Conservation (phyloP, 1,139 yeast genomes). For the Lodderomyces elongisporus region DNA sequence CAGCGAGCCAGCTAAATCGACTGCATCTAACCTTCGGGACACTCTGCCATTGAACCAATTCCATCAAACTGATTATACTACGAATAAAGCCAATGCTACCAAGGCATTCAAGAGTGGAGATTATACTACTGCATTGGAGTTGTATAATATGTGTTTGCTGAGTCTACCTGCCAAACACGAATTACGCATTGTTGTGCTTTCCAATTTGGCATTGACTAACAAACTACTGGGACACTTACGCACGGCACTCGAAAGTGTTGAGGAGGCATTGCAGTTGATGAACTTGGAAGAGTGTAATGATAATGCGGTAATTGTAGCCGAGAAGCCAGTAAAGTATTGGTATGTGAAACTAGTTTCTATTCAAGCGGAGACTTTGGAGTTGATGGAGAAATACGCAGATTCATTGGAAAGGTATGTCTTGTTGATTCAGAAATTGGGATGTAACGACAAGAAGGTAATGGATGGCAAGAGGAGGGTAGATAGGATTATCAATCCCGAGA, state of each 20-base stretch:
- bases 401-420: conserved; percentile 59
- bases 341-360: conserved; percentile 67
- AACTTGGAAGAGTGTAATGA: conserved; percentile 25
- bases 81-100: conserved; percentile 57
- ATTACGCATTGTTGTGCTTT: conserved; percentile 59
- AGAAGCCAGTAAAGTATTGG: conserved; percentile 61
- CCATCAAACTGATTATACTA: conserved; percentile 48
- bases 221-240: conserved; percentile 73
- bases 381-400: conserved; percentile 61
- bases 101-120: conserved; percentile 76
- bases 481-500: conserved; percentile 52
- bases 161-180: conserved; percentile 65
- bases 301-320: conserved; percentile 21
- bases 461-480: conserved; percentile 83
- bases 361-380: conserved; percentile 81
- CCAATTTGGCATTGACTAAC: conserved; percentile 72
- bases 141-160: conserved; percentile 57
- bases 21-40: conserved; percentile 10
- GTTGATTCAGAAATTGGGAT: conserved; percentile 60
- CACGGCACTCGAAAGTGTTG: conserved; percentile 50
- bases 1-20: background rate
- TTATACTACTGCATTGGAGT: conserved; percentile 58
- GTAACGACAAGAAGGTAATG: conserved; percentile 56
- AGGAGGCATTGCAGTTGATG: conserved; percentile 55
- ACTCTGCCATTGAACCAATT: conserved; percentile 31